These are phyloP conservation scores for Graphiopsis chlorocephala DNA, from an alignment of 2,329 filamentous ascomycete species.

Conservation along the genomic window DNA sequence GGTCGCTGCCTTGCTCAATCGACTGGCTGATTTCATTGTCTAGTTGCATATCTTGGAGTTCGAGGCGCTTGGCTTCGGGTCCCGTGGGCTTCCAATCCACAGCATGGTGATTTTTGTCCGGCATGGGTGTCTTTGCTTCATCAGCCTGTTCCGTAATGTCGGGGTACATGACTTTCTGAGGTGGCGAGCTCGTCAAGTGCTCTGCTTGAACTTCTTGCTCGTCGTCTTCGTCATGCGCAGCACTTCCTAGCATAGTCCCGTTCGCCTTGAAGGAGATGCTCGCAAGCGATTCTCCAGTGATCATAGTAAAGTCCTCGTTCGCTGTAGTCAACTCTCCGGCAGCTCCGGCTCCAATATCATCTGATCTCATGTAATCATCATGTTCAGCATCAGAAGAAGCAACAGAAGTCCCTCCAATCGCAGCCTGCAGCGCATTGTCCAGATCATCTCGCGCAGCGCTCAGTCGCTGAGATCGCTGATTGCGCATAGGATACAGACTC, in stretches of 20 bases:
- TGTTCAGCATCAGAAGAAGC: background rate
- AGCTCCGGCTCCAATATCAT: background rate
- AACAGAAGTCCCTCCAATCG: constrained; percentile 12
- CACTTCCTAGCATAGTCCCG: constrained; percentile 17
- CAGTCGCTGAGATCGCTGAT: constrained; percentile 24
- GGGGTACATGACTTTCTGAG: constrained; percentile 23
- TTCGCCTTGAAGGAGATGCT: constrained; percentile 26
- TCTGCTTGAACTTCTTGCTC: background rate
- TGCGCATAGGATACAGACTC: constrained; percentile 13
- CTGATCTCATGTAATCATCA: background rate
- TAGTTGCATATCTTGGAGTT: background rate
- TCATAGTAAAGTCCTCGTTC: constrained; percentile 52
- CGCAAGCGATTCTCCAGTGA: constrained; percentile 48
- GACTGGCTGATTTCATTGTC: background rate
- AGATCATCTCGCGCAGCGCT: constrained; percentile 32
- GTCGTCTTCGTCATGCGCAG: background rate
- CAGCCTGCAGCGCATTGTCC: constrained; percentile 31
- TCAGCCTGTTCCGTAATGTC: constrained; percentile 18
- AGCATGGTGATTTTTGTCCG: constrained; percentile 20
- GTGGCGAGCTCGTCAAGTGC: constrained; percentile 34
- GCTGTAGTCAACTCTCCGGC: constrained; percentile 47
- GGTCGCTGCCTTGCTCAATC: constrained; percentile 1
- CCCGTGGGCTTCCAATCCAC: constrained; percentile 29
- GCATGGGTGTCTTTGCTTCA: background rate
- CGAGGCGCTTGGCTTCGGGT: background rate